Base-by-base conservation (phyloP, 2,329 filamentous ascomycete species). In the Metarhizium robertsii region DNA sequence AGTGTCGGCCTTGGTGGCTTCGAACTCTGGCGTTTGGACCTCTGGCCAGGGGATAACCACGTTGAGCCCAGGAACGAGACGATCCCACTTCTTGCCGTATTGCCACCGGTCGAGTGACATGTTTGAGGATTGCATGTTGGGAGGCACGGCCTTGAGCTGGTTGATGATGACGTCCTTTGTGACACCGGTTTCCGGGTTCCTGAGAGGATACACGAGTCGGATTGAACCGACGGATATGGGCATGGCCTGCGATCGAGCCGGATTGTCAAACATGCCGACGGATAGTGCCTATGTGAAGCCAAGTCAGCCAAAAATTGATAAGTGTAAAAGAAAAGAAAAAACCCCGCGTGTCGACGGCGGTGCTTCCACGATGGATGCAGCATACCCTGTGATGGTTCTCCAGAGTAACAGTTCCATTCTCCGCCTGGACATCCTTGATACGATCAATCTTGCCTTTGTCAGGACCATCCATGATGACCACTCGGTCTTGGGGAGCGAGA, bases 371-470 rank as follows among this genome's bases (percentile, higher is more conserved):
- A 5, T 4, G 4, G 13, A n/a, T 8, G 45, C 6, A 3, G 66
- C 80, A 64, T 75, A 91, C 88, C 76, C 79, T 75, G 65, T 87
- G 84, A 58, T 85, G 62, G 29, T 78, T 81, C 59, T 83, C 76
- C 47, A 92, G 72, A n/a, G 72, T 76, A 49, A 90, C 74, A 59
- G 79, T 78, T 58, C 83, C 85, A 49, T 71, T 74, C 11, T 78
- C 70, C 4, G 66, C 59, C 60, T 83, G 73, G 49, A 95, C 74
- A 1, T 74, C 69, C 57, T 68, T 70, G 48, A 97, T 81, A n/a
- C 75, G 74, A 52, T 89, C 88, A 71, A 99, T 94, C 74, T 86
- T 89, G 64, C 91, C 91, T 74, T 85, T 87, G 65, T 94, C 88
- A 40, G 79, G 80, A 8, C 92, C 92, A 58, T 86, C 83, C 54